Evolutionary conservation across 441 rosid species (phyloP).

Genomic region (Mallotus repandus): DNA sequence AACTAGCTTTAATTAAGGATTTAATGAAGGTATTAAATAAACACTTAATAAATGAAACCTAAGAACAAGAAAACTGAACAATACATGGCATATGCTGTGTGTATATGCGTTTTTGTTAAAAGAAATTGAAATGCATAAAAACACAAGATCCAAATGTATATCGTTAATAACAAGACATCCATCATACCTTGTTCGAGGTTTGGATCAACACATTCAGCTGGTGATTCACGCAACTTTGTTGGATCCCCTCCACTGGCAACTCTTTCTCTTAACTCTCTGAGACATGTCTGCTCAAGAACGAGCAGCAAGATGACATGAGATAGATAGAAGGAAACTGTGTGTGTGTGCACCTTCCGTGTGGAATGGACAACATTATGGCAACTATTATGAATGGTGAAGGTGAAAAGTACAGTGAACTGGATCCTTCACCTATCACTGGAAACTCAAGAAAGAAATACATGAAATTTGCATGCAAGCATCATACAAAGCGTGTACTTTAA

Average conservation of each 20-base stretch:
- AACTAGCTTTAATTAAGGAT: too few relatives aligned
- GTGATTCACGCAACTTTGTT: slow-evolving; percentile 57
- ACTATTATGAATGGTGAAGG: not conserved
- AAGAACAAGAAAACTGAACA: too few relatives aligned
- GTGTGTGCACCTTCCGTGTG: too few relatives aligned
- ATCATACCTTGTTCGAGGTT: slow-evolving; percentile 52
- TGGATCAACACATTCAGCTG: slow-evolving; percentile 33
- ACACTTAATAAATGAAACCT: too few relatives aligned
- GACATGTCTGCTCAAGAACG: slow-evolving; percentile 50
- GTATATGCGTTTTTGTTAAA: too few relatives aligned
- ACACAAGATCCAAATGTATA: not conserved
- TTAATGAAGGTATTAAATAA: too few relatives aligned
- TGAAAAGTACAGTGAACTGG: too few relatives aligned
- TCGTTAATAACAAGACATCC: not conserved
- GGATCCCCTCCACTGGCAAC: slow-evolving; percentile 88
- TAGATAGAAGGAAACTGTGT: not conserved
- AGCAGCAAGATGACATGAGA: slow-evolving; percentile 4
- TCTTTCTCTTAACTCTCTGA: slow-evolving; percentile 74
- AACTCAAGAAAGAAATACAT: not conserved
- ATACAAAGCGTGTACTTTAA: not conserved
- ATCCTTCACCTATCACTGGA: not conserved
- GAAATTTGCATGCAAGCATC: not conserved
- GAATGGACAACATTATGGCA: not conserved
- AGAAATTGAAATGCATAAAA: not conserved
- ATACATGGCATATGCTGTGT: too few relatives aligned